These are phyloP conservation scores for Collybia sordida DNA, from an alignment of 768 basidiomycete species.

Conservation along the genomic window DNA sequence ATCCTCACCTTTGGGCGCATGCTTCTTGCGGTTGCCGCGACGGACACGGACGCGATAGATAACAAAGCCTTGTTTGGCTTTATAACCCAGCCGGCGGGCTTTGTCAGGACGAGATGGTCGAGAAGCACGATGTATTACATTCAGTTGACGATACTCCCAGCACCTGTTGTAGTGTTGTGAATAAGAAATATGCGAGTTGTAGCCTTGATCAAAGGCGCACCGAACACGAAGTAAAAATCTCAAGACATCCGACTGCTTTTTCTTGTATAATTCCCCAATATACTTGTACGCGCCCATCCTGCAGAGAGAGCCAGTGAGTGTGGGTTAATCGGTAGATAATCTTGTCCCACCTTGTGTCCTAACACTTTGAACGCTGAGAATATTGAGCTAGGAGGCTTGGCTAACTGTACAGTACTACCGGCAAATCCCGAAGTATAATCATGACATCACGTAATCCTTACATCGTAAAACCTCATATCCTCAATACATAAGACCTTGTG, in stretches of 20 bases:
- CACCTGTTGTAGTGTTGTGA: slow-evolving; percentile 48
- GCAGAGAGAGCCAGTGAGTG: slow-evolving; percentile 30
- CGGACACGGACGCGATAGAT: slow-evolving; percentile 97
- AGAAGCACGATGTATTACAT: slow-evolving; percentile 97
- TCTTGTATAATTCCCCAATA: slow-evolving; percentile 96
- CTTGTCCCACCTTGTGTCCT: slow-evolving; percentile 14
- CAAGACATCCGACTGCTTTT: slow-evolving; percentile 96
- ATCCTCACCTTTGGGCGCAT: slow-evolving; percentile 85
- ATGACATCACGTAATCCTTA: too few species aligned
- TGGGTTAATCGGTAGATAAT: neutral
- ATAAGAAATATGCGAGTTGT: neutral
- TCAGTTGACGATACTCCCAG: slow-evolving; percentile 99
- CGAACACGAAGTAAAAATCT: slow-evolving; percentile 97
- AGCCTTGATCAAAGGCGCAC: slow-evolving; percentile 41
- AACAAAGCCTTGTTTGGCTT: slow-evolving; percentile 99
- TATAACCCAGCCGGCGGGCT: slow-evolving; percentile 98
- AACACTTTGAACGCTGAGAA: slow-evolving; percentile 40
- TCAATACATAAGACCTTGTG: too few species aligned
- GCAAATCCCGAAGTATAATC: slow-evolving; percentile 25
- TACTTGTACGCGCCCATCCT: slow-evolving; percentile 96
- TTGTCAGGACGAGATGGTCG: slow-evolving; percentile 99
- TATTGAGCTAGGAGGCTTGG: slow-evolving; percentile 34
- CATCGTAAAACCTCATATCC: too few species aligned
- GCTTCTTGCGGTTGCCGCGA: slow-evolving; percentile 99
- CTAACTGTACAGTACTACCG: slow-evolving; percentile 38